These are phyloP conservation scores for Sphagnum magellanicum DNA, from an alignment of 228 moss, liverwort and hornwort species.

Conservation along the genomic window DNA sequence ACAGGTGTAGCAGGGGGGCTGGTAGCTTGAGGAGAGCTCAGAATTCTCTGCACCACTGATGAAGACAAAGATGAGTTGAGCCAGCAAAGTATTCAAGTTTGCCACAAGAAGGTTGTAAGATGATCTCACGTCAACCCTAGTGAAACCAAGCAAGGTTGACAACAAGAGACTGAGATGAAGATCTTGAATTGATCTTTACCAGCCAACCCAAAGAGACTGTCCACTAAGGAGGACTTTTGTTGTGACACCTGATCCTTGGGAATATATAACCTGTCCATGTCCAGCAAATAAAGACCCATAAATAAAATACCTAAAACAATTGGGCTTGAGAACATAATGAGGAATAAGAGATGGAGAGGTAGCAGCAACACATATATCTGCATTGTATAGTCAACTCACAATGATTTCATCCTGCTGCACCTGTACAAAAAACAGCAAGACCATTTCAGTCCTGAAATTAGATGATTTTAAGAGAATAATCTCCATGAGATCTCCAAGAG, in stretches of 20 bases:
- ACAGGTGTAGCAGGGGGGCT: too few species aligned
- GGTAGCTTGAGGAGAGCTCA: background rate
- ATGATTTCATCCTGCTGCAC: slow-evolving; percentile 28
- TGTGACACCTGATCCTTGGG: slow-evolving; percentile 13
- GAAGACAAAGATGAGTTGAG: slow-evolving; percentile 55
- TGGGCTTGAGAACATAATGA: slow-evolving; percentile 40
- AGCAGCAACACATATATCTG: slow-evolving; percentile 42
- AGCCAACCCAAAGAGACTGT: background rate
- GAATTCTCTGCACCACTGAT: slow-evolving; percentile 44
- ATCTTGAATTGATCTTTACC: slow-evolving; percentile 45
- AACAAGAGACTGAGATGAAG: slow-evolving; percentile 46
- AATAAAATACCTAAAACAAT: slow-evolving; percentile 37
- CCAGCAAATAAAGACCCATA: slow-evolving; percentile 40
- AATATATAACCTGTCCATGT: slow-evolving; percentile 35
- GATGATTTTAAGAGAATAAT: background rate
- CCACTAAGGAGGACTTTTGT: too few species aligned
- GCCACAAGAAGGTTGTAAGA: slow-evolving; percentile 41
- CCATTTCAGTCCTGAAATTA: background rate
- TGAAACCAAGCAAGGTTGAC: slow-evolving; percentile 42
- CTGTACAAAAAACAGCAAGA: slow-evolving; percentile 7
- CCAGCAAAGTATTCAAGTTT: slow-evolving; percentile 47
- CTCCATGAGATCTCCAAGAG: too few species aligned
- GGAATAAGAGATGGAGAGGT: slow-evolving; percentile 36
- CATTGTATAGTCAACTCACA: slow-evolving; percentile 34
- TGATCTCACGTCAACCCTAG: slow-evolving; percentile 48